Evolutionary conservation across 805 yeast species (phyloP), one percentile per base, ranked within the genome.

Genomic region (Spathaspora girioi): DNA sequence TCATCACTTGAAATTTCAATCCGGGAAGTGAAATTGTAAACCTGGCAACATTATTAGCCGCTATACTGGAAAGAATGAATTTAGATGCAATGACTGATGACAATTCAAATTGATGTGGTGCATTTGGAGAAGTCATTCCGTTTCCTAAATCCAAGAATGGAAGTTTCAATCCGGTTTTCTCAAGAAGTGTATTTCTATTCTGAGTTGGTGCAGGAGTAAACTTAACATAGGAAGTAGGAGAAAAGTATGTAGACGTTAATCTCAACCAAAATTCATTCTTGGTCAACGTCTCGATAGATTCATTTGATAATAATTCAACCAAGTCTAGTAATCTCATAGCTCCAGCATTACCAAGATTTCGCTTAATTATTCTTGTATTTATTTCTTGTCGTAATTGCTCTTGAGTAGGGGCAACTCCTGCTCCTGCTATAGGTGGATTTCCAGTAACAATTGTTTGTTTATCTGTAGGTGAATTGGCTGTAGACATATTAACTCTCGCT

Each of bases 41-140:
- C 18, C 60, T 59, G 11, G 57, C 47, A 11, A 70, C 56, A 27
- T 64, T 60, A 5, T 84, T 83, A 2, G 80, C 69, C 43, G 76
- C 71, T 31, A 81, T 76, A 50, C 76, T 76, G 1, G 82, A 77
- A 53, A 70, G 77, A 56, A 81, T 79, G 56, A 81, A 82, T 43
- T 84, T 68, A 1, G 94, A 87, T n/a, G 89, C 77, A 10, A 89
- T 78, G 3, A 81, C 74, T 7, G 79, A 77, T 10, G 83, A 79
- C 19, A 90, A 77, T 52, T 84, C 92, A 64, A 83, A 88, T 56
- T 78, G 84, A 51, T 63, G 48, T 10, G 51, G 31, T 27, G 46
- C 11, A 14, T n/a, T 14, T n/a, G 38, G 38, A 15, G 20, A 15
- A 12, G 19, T 26, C 20, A 14, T 14, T 18, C 27, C 27, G 2